Percentiles rank a stretch among this genome's conserved stretches.
Conservation (phyloP, 2,329 filamentous ascomycete species). For the Penicillium sp. region DNA sequence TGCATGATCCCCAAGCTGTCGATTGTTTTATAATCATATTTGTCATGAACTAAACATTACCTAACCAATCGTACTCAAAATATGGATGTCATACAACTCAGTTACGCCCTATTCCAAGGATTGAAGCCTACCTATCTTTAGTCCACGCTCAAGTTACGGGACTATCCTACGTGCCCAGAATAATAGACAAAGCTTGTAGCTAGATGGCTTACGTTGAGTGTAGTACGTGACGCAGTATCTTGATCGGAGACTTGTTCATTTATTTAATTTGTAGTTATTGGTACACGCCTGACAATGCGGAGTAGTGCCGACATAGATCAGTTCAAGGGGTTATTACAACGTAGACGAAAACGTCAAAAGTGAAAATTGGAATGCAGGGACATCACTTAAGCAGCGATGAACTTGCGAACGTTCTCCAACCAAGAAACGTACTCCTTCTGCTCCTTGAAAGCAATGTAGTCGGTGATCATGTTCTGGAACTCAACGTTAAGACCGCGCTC, state of each 20-base stretch:
- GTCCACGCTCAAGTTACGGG: too few relatives aligned
- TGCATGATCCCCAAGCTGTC: not conserved
- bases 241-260: slow-evolving; percentile 3
- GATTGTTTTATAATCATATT: not conserved
- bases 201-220: not conserved
- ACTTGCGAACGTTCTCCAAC: slow-evolving; percentile 82
- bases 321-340: slow-evolving; percentile 5
- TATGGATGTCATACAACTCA: not conserved
- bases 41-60: not conserved
- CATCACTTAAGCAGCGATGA: slow-evolving; percentile 66
- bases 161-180: too few relatives aligned
- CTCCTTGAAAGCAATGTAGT: slow-evolving; percentile 98
- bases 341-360: not conserved
- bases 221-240: not conserved
- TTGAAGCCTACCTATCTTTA: too few relatives aligned
- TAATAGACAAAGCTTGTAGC: too few relatives aligned
- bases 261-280: slow-evolving; percentile 9
- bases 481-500: slow-evolving; percentile 87
- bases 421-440: slow-evolving; percentile 94
- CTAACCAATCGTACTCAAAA: too few relatives aligned
- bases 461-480: slow-evolving; percentile 85
- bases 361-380: not conserved
- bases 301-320: not conserved
- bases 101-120: too few relatives aligned
- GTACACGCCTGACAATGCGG: slow-evolving; percentile 4